These are phyloP conservation scores for Venturia asperata DNA, from an alignment of 2,329 filamentous ascomycete species.

Conservation along the genomic window DNA sequence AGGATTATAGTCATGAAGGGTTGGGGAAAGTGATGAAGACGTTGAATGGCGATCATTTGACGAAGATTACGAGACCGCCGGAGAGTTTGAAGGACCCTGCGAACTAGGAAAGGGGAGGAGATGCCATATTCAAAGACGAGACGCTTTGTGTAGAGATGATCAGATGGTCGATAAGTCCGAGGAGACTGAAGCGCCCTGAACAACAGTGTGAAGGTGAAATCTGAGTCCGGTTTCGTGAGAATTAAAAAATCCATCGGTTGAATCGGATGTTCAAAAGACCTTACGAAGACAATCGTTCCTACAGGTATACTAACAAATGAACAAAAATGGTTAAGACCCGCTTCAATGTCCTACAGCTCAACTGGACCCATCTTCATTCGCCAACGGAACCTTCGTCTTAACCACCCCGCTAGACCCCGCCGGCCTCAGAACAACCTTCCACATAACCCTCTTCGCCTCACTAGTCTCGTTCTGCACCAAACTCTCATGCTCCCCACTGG, in stretches of 20 bases:
- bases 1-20: constrained; percentile 43
- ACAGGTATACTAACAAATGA: no score
- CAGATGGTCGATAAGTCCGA: no score
- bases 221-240: no score
- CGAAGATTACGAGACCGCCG: constrained; percentile 37
- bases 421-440: constrained; percentile 17
- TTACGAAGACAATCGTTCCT: no score
- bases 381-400: constrained; percentile 5
- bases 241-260: no score
- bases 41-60: constrained; percentile 43
- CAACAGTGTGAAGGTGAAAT: no score
- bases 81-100: constrained; percentile 24
- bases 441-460: constrained; percentile 15
- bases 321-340: no score
- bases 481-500: constrained; percentile 13
- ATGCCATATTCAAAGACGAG: no score
- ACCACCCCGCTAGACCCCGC: not conserved
- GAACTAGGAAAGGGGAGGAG: no score
- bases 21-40: constrained; percentile 44
- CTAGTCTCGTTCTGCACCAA: constrained; percentile 3
- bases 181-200: no score
- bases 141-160: no score
- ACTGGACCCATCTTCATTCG: constrained; percentile 1
- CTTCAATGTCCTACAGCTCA: not conserved
- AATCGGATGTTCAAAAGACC: no score